phyloP scores from a whole-genome alignment of 23 red algal species.

The Gracilaria gracilis region DNA sequence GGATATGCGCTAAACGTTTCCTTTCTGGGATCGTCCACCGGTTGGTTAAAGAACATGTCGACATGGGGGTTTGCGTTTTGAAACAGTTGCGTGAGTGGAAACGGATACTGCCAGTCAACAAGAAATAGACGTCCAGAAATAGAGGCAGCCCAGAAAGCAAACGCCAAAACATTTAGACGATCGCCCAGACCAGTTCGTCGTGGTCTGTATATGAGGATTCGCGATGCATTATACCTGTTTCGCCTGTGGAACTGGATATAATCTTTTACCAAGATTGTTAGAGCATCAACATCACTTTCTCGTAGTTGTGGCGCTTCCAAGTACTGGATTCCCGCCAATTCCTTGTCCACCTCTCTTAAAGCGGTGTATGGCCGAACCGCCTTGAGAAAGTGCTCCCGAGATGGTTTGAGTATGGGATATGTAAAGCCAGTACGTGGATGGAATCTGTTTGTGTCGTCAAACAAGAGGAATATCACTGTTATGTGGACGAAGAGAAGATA shows the following conservation, averaged over 20 bases:
- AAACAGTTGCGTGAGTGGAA: conserved; percentile 16
- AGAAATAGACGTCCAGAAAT: conserved; percentile 39
- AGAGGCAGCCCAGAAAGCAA: conserved; percentile 52
- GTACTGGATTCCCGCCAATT: background rate
- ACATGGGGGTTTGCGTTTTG: background rate
- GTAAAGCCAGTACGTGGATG: background rate
- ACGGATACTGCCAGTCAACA: conserved; percentile 44
- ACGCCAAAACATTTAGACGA: conserved; percentile 2
- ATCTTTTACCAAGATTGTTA: conserved; percentile 8
- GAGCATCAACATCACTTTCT: background rate
- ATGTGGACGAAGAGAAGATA: conserved; percentile 6
- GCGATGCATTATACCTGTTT: conserved; percentile 16
- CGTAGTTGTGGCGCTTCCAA: background rate
- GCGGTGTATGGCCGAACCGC: conserved; percentile 10
- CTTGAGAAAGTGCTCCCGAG: conserved; percentile 5
- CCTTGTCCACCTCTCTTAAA: background rate
- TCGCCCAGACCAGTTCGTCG: conserved; percentile 32
- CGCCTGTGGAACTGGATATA: conserved; percentile 37
- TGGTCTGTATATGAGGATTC: conserved; percentile 38
- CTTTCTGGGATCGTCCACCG: background rate
- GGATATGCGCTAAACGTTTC: background rate
- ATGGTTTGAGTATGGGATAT: background rate
- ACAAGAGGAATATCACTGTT: background rate
- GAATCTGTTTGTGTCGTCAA: background rate
- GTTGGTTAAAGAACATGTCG: conserved; percentile 4